Evolutionary conservation across 352 stramenopile species (phyloP).

Genomic region (Phytophthora brassicae): DNA sequence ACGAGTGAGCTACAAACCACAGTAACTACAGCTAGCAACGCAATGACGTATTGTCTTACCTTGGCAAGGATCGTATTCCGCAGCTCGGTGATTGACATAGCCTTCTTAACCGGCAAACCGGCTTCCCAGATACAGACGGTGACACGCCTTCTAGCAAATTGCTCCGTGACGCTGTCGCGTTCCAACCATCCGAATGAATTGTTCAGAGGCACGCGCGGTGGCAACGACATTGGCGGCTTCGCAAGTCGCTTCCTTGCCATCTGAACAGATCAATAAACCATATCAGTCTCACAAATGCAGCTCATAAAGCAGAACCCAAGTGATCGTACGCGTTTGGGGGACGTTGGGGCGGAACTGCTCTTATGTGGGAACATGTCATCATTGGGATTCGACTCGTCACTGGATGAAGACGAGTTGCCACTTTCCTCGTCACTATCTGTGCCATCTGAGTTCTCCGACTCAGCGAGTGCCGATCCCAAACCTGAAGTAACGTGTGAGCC

Average conservation of each 20-base stretch:
- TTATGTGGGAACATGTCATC: slow-evolving; percentile 43
- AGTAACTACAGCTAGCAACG: background rate
- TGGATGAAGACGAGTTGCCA: slow-evolving; percentile 73
- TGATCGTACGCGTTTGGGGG: slow-evolving; percentile 30
- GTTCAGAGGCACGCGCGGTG: slow-evolving; percentile 29
- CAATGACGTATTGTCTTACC: slow-evolving; percentile 30
- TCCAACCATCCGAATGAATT: slow-evolving; percentile 21
- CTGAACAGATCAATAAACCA: slow-evolving; percentile 10
- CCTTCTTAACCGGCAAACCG: slow-evolving; percentile 60
- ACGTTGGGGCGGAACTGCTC: slow-evolving; percentile 27
- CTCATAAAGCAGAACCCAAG: background rate
- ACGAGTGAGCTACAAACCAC: slow-evolving; percentile 4
- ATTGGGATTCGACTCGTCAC: slow-evolving; percentile 51
- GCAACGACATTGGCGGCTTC: slow-evolving; percentile 35
- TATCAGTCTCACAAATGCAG: slow-evolving; percentile 11
- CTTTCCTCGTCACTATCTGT: slow-evolving; percentile 82
- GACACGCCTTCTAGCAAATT: slow-evolving; percentile 64
- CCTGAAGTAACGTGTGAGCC: slow-evolving; percentile 38
- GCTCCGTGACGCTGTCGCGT: slow-evolving; percentile 41
- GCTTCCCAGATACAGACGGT: slow-evolving; percentile 82
- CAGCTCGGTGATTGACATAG: slow-evolving; percentile 83
- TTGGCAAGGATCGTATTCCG: slow-evolving; percentile 80
- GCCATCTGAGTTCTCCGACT: slow-evolving; percentile 76
- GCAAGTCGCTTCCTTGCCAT: slow-evolving; percentile 9
- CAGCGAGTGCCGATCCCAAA: slow-evolving; percentile 56